These are phyloP conservation scores for Exidia glandulosa DNA, from an alignment of 768 basidiomycete genomes.

Conservation along the genomic window DNA sequence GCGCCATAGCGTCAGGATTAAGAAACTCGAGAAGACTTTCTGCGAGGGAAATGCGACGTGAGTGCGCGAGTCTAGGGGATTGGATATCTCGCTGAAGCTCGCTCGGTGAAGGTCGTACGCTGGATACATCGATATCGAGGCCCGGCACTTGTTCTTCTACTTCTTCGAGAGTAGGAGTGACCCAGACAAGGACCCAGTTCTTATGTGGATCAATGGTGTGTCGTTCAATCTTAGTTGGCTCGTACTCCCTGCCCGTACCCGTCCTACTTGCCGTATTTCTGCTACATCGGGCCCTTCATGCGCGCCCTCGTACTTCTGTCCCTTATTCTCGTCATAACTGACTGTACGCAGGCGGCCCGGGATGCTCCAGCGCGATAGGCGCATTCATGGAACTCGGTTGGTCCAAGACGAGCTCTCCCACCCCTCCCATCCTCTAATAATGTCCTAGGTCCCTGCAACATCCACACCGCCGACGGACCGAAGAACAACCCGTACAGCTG, in stretches of 20 bases:
- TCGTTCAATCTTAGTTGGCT: background rate
- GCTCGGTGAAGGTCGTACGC: slow-evolving; percentile 3
- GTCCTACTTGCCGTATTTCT: no score
- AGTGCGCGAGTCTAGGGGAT: background rate
- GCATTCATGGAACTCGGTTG: slow-evolving; percentile 12
- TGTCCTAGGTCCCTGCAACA: slow-evolving; percentile 16
- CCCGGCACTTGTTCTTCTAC: slow-evolving; percentile 9
- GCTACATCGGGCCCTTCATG: no score
- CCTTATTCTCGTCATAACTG: background rate
- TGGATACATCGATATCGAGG: slow-evolving; percentile 9
- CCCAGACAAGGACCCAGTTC: slow-evolving; percentile 15
- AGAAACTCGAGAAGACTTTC: slow-evolving; percentile 26
- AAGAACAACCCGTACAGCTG: slow-evolving; percentile 30
- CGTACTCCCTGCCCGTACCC: no score
- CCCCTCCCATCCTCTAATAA: background rate
- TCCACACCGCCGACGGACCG: slow-evolving; percentile 11
- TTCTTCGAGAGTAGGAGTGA: slow-evolving; percentile 18
- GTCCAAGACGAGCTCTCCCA: background rate
- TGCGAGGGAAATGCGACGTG: slow-evolving; percentile 20
- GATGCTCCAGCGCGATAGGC: slow-evolving; percentile 17
- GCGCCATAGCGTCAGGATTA: slow-evolving; percentile 27
- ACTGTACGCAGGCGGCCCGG: slow-evolving; percentile 17
- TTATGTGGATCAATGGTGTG: slow-evolving; percentile 19
- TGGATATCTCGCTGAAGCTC: background rate
- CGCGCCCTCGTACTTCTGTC: background rate